Conservation (phyloP, 2,329 filamentous ascomycete genomes). For the Alternaria tenuissima region DNA sequence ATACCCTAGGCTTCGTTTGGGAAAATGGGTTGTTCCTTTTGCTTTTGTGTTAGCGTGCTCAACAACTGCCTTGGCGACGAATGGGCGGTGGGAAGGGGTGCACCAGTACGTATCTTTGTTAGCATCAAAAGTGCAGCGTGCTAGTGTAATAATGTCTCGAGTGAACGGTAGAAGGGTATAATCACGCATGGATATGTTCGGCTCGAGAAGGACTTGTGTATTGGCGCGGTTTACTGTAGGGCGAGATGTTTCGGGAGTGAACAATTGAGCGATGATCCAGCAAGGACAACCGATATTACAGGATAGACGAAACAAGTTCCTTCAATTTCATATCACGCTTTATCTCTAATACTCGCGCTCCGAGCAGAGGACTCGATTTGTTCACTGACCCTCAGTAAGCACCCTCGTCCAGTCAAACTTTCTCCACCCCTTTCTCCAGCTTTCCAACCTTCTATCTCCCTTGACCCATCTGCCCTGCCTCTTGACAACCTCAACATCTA, state of each 20-base stretch:
- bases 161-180: background rate
- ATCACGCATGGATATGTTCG: slow-evolving; percentile 4
- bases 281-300: slow-evolving; percentile 10
- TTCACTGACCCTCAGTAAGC: slow-evolving; percentile 58
- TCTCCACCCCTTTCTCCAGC: slow-evolving; percentile 84
- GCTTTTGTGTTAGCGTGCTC: slow-evolving; percentile 14
- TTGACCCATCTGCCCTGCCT: slow-evolving; percentile 86
- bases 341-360: background rate
- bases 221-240: background rate
- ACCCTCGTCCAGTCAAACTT: slow-evolving; percentile 90
- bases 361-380: no score
- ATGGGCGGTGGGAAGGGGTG: slow-evolving; percentile 1
- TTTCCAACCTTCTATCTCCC: slow-evolving; percentile 73
- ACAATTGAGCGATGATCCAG: slow-evolving; percentile 7
- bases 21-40: slow-evolving; percentile 14
- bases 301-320: slow-evolving; percentile 18
- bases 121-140: slow-evolving; percentile 10
- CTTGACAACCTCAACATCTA: slow-evolving; percentile 83
- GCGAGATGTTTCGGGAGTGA: slow-evolving; percentile 2
- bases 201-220: slow-evolving; percentile 4
- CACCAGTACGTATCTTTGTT: slow-evolving; percentile 2
- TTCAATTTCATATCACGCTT: background rate
- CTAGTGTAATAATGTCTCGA: slow-evolving; percentile 5
- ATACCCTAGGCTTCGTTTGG: slow-evolving; percentile 22
- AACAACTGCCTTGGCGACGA: slow-evolving; percentile 3